phyloP scores from a whole-genome alignment of 139 green algal genomes.

The Chlorella sp. region DNA sequence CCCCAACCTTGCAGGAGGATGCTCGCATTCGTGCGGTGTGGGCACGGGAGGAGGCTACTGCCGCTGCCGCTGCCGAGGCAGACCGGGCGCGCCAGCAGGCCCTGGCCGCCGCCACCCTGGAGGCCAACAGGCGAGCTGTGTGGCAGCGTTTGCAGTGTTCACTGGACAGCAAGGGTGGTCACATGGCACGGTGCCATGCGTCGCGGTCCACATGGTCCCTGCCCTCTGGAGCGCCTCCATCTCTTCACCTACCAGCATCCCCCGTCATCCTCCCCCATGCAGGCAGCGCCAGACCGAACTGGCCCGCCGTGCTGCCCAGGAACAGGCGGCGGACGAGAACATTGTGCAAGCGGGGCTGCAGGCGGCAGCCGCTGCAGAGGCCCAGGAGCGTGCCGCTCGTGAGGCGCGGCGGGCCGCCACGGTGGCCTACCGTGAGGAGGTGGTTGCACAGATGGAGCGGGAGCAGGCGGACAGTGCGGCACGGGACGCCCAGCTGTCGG shows the following conservation, averaged over 20 bases:
- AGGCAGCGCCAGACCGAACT: conserved; percentile 26
- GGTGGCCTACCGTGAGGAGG: conserved; percentile 4
- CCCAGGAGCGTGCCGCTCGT: neutral
- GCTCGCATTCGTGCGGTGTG: conserved; percentile 30
- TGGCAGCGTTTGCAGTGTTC: too few species aligned
- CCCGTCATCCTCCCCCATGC: conserved; percentile 20
- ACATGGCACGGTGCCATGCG: too few species aligned
- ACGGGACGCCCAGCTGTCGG: conserved; percentile 32
- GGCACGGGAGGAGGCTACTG: conserved; percentile 4
- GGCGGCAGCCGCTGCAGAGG: neutral
- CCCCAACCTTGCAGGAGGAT: too few species aligned
- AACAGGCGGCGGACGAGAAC: conserved; percentile 6
- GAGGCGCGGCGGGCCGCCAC: neutral
- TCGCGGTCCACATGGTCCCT: too few species aligned
- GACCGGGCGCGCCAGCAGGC: conserved; percentile 25
- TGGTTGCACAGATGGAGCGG: conserved; percentile 21
- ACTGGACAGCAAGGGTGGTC: too few species aligned
- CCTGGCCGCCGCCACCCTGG: neutral
- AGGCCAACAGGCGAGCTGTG: conserved; percentile 9
- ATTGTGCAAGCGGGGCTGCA: conserved; percentile 9
- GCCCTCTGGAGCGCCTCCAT: too few species aligned
- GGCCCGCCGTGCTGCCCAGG: neutral
- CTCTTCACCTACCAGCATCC: too few species aligned
- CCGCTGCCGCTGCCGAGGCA: neutral
- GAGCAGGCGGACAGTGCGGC: conserved; percentile 19